These are phyloP conservation scores for Camelina laxa DNA, from an alignment of 345 rosid species.

Conservation along the genomic window DNA sequence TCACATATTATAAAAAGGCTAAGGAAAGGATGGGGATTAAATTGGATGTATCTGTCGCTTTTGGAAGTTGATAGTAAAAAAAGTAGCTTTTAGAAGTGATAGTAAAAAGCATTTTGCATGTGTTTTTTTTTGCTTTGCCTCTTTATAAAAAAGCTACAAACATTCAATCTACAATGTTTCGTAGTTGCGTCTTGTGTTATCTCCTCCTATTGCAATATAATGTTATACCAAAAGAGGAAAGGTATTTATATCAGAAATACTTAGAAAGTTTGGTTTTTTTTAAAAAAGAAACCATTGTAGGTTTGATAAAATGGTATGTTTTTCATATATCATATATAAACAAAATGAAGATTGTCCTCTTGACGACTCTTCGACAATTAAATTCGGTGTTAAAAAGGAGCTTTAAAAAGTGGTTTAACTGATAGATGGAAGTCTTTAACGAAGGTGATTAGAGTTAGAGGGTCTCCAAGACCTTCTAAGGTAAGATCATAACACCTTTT, in stretches of 20 bases:
- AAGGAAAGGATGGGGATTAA: slow-evolving; percentile 16
- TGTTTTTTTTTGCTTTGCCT: slow-evolving; percentile 35
- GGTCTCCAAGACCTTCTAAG: too few relatives aligned
- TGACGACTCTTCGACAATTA: too few relatives aligned
- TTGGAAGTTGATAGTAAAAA: slow-evolving; percentile 11
- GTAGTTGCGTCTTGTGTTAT: slow-evolving; percentile 11
- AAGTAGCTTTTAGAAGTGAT: slow-evolving; percentile 32
- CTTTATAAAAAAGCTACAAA: slow-evolving; percentile 7
- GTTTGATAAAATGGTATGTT: background rate
- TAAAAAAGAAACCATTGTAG: background rate
- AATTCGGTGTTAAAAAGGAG: too few relatives aligned
- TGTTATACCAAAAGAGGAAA: background rate
- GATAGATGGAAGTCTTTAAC: too few relatives aligned
- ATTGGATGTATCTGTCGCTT: slow-evolving; percentile 33
- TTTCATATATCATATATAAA: too few relatives aligned
- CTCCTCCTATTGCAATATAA: background rate
- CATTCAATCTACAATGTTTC: slow-evolving; percentile 24
- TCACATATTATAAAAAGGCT: slow-evolving; percentile 13
- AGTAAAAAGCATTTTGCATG: slow-evolving; percentile 28
- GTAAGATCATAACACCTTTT: background rate
- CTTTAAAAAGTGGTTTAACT: too few relatives aligned
- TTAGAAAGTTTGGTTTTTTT: background rate
- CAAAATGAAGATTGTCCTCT: too few relatives aligned
- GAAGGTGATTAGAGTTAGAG: too few relatives aligned
- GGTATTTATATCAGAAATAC: background rate